These are phyloP conservation scores for Aspergillus ibericus DNA, from an alignment of 2,329 filamentous ascomycete species.

Conservation along the genomic window DNA sequence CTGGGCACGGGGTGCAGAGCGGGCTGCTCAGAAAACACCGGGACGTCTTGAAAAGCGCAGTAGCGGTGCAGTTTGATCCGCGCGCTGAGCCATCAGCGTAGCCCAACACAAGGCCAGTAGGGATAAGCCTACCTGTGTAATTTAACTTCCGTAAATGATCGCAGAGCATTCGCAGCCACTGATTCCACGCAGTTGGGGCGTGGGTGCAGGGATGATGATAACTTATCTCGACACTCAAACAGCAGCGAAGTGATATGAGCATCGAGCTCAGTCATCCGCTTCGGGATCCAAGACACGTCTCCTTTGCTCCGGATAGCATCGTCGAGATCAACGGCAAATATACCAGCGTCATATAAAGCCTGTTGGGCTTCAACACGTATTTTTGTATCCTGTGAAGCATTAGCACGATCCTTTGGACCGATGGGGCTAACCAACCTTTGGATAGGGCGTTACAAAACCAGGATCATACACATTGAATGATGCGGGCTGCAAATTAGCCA, in stretches of 20 bases:
- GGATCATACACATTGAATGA: slow-evolving; percentile 23
- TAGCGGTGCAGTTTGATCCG: slow-evolving; percentile 32
- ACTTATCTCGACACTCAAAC: slow-evolving; percentile 11
- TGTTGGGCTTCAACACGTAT: slow-evolving; percentile 27
- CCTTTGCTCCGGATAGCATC: slow-evolving; percentile 9
- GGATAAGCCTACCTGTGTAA: slow-evolving; percentile 19
- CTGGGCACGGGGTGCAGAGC: slow-evolving; percentile 18
- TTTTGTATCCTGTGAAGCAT: slow-evolving; percentile 22
- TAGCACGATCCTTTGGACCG: neutral
- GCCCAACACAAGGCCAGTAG: neutral
- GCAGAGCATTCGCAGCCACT: slow-evolving; percentile 22
- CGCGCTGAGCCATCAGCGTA: slow-evolving; percentile 18
- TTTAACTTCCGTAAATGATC: slow-evolving; percentile 29
- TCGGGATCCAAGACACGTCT: slow-evolving; percentile 15
- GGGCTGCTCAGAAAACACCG: slow-evolving; percentile 25
- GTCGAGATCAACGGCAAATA: slow-evolving; percentile 24
- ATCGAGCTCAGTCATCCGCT: slow-evolving; percentile 22
- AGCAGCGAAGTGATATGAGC: slow-evolving; percentile 19
- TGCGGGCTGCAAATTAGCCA: slow-evolving; percentile 14
- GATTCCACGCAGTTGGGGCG: slow-evolving; percentile 17
- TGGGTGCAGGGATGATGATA: slow-evolving; percentile 6
- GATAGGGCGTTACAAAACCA: slow-evolving; percentile 24
- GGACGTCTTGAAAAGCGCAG: slow-evolving; percentile 30
- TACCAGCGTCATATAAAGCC: slow-evolving; percentile 23
- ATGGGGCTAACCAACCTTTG: slow-evolving; percentile 12